A percentile compares a stretch with the other conserved stretches of the same genome.
phyloP scores from a whole-genome alignment of 495 filamentous ascomycete species.

The Cudoniella acicularis region DNA sequence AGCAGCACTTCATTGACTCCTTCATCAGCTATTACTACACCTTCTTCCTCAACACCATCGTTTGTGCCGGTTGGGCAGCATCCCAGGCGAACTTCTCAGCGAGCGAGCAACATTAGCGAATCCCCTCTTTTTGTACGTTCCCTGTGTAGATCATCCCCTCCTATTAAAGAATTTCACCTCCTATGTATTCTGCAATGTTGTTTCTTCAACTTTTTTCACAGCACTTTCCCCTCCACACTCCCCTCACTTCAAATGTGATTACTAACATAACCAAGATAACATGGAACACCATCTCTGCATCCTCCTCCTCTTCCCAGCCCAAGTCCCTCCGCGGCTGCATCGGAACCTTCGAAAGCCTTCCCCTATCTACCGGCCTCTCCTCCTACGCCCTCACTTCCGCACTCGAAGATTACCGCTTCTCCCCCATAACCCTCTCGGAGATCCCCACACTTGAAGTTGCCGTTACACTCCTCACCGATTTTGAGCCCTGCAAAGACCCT shows the following conservation, averaged over 20 bases:
- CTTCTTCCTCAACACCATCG: constrained; percentile 11
- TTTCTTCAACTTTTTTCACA: no score
- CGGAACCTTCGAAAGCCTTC: constrained; percentile 75
- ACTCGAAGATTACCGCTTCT: constrained; percentile 82
- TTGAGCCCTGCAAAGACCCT: constrained; percentile 65
- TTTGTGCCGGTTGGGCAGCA: constrained; percentile 22
- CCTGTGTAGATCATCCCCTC: neutral
- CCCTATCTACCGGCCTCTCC: constrained; percentile 66
- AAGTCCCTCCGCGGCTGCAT: constrained; percentile 86
- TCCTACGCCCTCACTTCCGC: constrained; percentile 88
- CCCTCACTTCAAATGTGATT: no score
- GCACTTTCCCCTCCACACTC: no score
- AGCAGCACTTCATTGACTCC: constrained; percentile 12
- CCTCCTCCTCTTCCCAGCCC: constrained; percentile 53
- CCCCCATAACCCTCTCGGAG: constrained; percentile 63
- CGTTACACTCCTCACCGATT: constrained; percentile 72
- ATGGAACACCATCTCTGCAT: constrained; percentile 72
- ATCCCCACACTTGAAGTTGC: constrained; percentile 65
- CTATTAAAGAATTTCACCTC: neutral
- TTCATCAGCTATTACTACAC: constrained; percentile 7
- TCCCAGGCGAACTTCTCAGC: constrained; percentile 29
- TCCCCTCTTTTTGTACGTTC: constrained; percentile 72
- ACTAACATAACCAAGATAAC: constrained; percentile 39
- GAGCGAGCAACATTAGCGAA: constrained; percentile 28
- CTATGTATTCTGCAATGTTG: neutral